Evolutionary conservation across 768 basidiomycete genomes (phyloP).

Genomic region (Fomitopsis pulvina): DNA sequence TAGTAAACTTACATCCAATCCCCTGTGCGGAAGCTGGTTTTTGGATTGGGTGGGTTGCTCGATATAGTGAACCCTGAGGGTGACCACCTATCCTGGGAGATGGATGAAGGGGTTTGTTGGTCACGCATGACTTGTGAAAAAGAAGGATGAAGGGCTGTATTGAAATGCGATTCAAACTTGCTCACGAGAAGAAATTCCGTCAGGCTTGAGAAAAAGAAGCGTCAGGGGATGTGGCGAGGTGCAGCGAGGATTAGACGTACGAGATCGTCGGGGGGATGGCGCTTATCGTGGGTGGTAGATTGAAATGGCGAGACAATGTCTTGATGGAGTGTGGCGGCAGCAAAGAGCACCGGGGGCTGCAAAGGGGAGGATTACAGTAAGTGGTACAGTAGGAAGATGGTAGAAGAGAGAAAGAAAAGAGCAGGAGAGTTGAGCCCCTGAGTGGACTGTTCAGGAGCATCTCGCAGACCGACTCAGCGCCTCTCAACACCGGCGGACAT

Average conservation of each 20-base stretch:
- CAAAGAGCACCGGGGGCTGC: neutral
- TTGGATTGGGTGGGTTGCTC: conserved; percentile 27
- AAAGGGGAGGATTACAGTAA: neutral
- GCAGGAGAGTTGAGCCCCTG: neutral
- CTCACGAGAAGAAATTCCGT: neutral
- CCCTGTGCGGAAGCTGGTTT: conserved; percentile 24
- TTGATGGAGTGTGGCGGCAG: neutral
- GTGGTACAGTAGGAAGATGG: neutral
- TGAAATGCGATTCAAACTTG: neutral
- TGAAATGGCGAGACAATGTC: neutral
- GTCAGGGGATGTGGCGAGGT: neutral
- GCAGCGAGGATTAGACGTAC: neutral
- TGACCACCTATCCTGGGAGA: neutral
- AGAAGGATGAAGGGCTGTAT: neutral
- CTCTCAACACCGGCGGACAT: neutral
- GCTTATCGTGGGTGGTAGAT: neutral
- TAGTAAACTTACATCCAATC: conserved; percentile 29
- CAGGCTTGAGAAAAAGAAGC: neutral
- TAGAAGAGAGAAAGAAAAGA: neutral
- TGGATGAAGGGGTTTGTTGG: neutral
- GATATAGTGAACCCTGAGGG: conserved; percentile 18
- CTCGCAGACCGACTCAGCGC: neutral
- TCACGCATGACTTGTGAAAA: neutral
- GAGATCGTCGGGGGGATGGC: neutral
- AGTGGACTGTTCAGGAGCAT: neutral